Percentiles rank a stretch among this genome's conserved stretches.
Conservation (phyloP, 805 yeast species). For the Zygotorulaspora chibaensis region DNA sequence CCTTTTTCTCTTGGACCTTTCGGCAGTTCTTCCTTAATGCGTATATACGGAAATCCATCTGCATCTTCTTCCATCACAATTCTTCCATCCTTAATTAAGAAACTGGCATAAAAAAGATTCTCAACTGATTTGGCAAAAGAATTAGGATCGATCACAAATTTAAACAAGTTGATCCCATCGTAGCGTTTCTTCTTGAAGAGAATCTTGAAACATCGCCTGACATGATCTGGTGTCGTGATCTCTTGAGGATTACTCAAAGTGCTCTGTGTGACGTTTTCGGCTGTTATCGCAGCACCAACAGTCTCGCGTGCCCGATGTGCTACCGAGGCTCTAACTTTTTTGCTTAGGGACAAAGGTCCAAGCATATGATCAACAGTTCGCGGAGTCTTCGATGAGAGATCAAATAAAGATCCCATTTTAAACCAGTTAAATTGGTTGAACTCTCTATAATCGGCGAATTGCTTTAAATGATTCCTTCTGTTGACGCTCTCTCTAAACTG, state of each 20-base stretch:
- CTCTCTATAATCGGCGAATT: constrained; percentile 26
- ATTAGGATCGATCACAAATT: constrained; percentile 66
- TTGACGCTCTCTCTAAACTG: constrained; percentile 13
- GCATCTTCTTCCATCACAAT: constrained; percentile 51
- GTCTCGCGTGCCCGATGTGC: constrained; percentile 41
- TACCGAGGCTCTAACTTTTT: constrained; percentile 36
- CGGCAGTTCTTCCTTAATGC: constrained; percentile 33
- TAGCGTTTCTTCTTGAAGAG: constrained; percentile 36
- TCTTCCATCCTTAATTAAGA: constrained; percentile 69
- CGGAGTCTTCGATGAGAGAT: constrained; percentile 40
- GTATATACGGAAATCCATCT: constrained; percentile 43
- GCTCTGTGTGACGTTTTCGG: constrained; percentile 48
- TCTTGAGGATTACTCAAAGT: constrained; percentile 49
- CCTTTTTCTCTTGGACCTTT: constrained; percentile 23
- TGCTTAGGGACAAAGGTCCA: constrained; percentile 67
- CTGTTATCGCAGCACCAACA: constrained; percentile 42
- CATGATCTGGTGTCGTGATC: constrained; percentile 62
- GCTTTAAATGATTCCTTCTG: constrained; percentile 21
- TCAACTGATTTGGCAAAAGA: constrained; percentile 80
- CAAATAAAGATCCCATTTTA: constrained; percentile 49
- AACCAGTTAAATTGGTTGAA: constrained; percentile 57
- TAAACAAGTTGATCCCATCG: constrained; percentile 51
- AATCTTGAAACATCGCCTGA: constrained; percentile 47
- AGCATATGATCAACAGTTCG: constrained; percentile 55
- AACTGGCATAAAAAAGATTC: constrained; percentile 77